phyloP scores from a whole-genome alignment of 2,329 filamentous ascomycete genomes.

The Trichoderma endophyticum region DNA sequence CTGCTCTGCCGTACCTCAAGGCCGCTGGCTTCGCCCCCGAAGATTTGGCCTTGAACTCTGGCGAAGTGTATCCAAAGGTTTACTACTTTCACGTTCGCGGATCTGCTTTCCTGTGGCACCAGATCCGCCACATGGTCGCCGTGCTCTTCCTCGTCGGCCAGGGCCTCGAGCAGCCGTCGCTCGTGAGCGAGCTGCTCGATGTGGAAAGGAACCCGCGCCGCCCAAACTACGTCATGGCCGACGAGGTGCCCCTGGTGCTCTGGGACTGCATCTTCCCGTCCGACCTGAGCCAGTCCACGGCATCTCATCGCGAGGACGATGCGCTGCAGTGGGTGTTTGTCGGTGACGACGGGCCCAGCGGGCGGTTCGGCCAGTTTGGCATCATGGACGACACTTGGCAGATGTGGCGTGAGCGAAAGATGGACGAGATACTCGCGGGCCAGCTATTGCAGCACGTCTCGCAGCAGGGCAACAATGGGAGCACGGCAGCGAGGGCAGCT shows the following conservation, averaged over 20 bases:
- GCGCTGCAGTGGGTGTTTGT: conserved; percentile 75
- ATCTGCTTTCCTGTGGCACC: conserved; percentile 95
- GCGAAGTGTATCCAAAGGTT: conserved; percentile 55
- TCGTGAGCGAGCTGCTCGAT: conserved; percentile 75
- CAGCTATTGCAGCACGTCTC: conserved; percentile 65
- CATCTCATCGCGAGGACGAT: conserved; percentile 45
- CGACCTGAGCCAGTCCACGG: conserved; percentile 34
- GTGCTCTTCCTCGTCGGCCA: conserved; percentile 92
- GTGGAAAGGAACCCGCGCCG: conserved; percentile 66
- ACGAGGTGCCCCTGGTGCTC: conserved; percentile 83
- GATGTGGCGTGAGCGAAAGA: conserved; percentile 78
- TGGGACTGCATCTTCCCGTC: conserved; percentile 91
- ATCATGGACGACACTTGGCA: conserved; percentile 76
- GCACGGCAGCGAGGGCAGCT: not conserved
- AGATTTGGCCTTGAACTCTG: conserved; percentile 15
- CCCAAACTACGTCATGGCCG: conserved; percentile 86
- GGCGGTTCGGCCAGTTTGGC: conserved; percentile 62
- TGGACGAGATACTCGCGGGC: conserved; percentile 81
- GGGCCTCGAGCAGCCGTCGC: conserved; percentile 70
- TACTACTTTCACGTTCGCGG: conserved; percentile 88
- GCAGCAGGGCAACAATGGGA: conserved; percentile 32
- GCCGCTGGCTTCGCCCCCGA: conserved; percentile 33
- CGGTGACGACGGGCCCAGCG: conserved; percentile 59
- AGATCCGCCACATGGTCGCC: conserved; percentile 91
- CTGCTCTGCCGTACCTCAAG: conserved; percentile 55